Evolutionary conservation across 2,329 filamentous ascomycete genomes (phyloP), one percentile per base, ranked within the genome.

Genomic region (Ophiostoma montium): DNA sequence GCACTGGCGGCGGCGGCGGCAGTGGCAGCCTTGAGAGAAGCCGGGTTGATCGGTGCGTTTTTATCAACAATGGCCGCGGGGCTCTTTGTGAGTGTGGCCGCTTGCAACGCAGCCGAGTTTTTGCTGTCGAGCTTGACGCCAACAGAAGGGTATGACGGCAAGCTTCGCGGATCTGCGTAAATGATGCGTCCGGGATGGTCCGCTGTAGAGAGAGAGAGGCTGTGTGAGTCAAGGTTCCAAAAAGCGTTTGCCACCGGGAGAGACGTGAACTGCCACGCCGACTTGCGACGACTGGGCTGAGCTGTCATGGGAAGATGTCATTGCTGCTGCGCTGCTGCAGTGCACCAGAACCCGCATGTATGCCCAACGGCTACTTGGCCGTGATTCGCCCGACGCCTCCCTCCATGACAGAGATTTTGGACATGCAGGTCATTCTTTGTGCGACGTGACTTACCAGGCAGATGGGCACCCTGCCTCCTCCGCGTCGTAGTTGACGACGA

Each of bases 121-220:
- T 45, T 53, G 41, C 39, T 33, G 45, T 74, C 69, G 41, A 69
- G 57, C 48, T 62, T 66, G 51, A 86, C 70, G 35, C 84, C 82
- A 50, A 71, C 62, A 10, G 82, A 80, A 12, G 86, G 84, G 58
- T 74, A 90, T 59, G 82, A 84, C 35, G 86, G 86, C 19, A 92
- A 74, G 57, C 85, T 80, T 59, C 78, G 71, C 39, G 84, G 76
- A 58, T 77, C 74, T 52, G 84, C 84, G 69, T 87, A 84, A 62
- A 80, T 83, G 52, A 88, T 68, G 48, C 67, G 67, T 42, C 69
- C 70, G 35, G 52, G 50, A 7, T 21, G 21, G 19, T 50, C 49
- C 47, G 42, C 42, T 42, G 5, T 30, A 9, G 8, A 21, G 13
- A 35, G 15, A 35, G 23, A 30, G 16, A 42, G 21, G 13, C 23